Evolutionary conservation across 305 asterid species (phyloP), one percentile per base, ranked within the genome.

Genomic region (Plantago lanceolata): DNA sequence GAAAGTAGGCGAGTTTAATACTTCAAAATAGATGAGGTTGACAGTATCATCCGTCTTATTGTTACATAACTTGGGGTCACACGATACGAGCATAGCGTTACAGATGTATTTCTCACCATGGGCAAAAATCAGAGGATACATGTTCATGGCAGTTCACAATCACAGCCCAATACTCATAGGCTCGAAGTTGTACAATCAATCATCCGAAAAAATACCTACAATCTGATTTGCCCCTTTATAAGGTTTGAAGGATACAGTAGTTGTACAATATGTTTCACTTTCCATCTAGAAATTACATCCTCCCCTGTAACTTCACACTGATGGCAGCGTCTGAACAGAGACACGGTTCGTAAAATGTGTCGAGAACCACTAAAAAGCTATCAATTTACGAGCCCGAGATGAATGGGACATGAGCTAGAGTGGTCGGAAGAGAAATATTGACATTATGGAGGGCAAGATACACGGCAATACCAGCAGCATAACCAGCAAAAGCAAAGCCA

Each of bases 401-500:
- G 72, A 85, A 78, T 0, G 97, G 97, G 60, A 93, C 77, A 28
- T 84, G 84, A 63, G 94, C 97, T 57, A 92, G 75, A 60, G 93
- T 82, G 48, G 96, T 75, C 0, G 95, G 95, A 35, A 89, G 79
- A 68, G 94, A 67, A 21, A 87, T 35, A 57, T 69, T 61, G 59
- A 87, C 76, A 78, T 90, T 90, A 66, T 90, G 96, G 19, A 78
- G 65, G 0, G 96, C 95, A 57, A 85, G 75, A 82, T 90, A 93
- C 20, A 95, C 82, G 72, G 84, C 96, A 80, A 93, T 83, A 6
- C 99, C 99, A 0, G 97, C 94, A 67, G 88, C 97, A 72, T 90
- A 93, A 64, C 99, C 99, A 55, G 99, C 99, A 73, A 93, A 86
- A 63, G 99, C 99, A 78, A 90, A 93, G 54, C 99, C 99, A 78